Evolutionary conservation across 2,329 filamentous ascomycete species (phyloP).

Genomic region (Trichophyton schoenleinii): DNA sequence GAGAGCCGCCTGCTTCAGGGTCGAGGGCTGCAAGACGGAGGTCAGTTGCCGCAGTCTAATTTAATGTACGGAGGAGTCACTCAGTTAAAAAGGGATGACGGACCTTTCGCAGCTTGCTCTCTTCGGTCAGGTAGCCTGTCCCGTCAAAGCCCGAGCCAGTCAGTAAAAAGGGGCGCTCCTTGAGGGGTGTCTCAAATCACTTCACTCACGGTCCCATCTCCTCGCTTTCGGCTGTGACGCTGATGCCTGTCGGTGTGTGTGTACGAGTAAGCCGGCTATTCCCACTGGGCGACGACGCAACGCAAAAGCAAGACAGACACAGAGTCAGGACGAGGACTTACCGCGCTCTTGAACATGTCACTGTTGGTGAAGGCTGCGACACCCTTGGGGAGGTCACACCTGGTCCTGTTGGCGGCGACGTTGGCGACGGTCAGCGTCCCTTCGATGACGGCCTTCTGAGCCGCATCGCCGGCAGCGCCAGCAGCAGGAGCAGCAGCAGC

Average conservation of each 20-base stretch:
- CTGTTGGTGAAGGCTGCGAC: constrained; percentile 66
- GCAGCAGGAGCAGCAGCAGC: too few relatives aligned
- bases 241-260: constrained; percentile 21
- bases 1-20: constrained; percentile 71
- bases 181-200: not conserved
- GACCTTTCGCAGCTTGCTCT: constrained; percentile 43
- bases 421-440: constrained; percentile 48
- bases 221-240: constrained; percentile 61
- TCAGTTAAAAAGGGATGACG: too few relatives aligned
- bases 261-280: not conserved
- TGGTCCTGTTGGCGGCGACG: constrained; percentile 55
- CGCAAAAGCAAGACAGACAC: not conserved
- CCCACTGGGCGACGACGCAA: constrained; percentile 3
- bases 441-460: not conserved
- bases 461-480: not conserved
- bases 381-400: constrained; percentile 60
- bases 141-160: not conserved
- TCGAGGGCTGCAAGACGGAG: constrained; percentile 42
- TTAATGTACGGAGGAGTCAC: too few relatives aligned
- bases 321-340: constrained; percentile 26
- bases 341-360: constrained; percentile 69
- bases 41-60: not conserved
- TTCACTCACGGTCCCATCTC: constrained; percentile 60
- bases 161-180: not conserved
- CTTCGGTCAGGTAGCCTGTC: constrained; percentile 45